Percentiles rank a stretch among this genome's conserved stretches.
Conservation (phyloP, 177 flowering plant species). For the Vitis hybrid region DNA sequence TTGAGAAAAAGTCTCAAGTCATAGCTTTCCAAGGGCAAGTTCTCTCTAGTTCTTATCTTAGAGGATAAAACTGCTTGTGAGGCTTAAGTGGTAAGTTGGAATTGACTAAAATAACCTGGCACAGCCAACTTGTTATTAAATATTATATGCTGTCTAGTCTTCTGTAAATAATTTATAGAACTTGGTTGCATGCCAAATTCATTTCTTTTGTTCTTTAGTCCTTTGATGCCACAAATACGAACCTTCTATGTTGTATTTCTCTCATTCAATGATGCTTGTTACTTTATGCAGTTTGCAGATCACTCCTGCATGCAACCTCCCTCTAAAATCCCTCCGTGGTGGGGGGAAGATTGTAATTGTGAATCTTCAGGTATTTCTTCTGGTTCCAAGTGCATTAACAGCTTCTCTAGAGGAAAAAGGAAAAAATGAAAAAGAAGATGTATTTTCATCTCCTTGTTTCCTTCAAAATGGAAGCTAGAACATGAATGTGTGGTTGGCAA, state of each 20-base stretch:
- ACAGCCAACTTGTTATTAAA: no score
- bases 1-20: no score
- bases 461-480: no score
- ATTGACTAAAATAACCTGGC: no score
- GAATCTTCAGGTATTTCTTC: slow-evolving; percentile 83
- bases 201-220: neutral
- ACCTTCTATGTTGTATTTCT: no score
- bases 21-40: no score
- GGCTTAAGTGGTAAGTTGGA: no score
- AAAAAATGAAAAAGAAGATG: neutral
- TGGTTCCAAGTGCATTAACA: neutral
- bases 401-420: neutral
- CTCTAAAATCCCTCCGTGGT: slow-evolving; percentile 71
- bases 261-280: neutral
- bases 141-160: no score
- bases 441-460: neutral
- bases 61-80: no score
- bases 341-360: slow-evolving; percentile 94
- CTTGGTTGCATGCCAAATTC: no score
- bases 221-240: neutral
- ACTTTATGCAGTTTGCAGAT: slow-evolving; percentile 82
- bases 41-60: no score
- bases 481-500: neutral
- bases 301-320: slow-evolving; percentile 96
- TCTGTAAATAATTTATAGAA: no score